Evolutionary conservation across 2,329 filamentous ascomycete genomes (phyloP).

Genomic region (Pseudogymnoascus sp.): DNA sequence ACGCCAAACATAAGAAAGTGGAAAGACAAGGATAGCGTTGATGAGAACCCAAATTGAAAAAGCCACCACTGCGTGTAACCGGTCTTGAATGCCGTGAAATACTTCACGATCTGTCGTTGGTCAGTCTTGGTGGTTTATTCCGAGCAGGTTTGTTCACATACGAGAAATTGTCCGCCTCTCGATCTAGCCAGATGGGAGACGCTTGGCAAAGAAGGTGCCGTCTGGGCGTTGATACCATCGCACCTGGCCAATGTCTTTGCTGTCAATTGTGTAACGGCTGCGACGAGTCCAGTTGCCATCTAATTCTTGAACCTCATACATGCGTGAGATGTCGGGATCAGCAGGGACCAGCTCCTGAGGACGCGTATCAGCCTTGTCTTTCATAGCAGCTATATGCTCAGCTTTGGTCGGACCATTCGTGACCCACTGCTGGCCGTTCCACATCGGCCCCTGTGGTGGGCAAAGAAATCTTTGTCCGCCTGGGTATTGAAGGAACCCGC

Average conservation of each 20-base stretch:
- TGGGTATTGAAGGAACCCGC: background rate
- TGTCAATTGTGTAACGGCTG: conserved; percentile 51
- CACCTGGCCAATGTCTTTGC: conserved; percentile 39
- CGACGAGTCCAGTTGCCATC: conserved; percentile 52
- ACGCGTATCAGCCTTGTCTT: conserved; percentile 8
- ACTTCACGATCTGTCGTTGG: background rate
- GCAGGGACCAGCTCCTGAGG: conserved; percentile 55
- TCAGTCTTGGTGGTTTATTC: background rate
- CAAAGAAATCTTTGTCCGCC: background rate
- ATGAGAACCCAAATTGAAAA: background rate
- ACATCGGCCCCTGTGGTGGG: conserved; percentile 7
- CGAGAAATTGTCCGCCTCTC: background rate
- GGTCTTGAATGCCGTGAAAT: background rate
- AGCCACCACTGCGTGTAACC: background rate
- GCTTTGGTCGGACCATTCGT: conserved; percentile 47
- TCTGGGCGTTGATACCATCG: conserved; percentile 51
- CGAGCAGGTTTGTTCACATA: background rate
- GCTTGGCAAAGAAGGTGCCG: conserved; percentile 53
- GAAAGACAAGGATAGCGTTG: background rate
- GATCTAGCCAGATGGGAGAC: conserved; percentile 32
- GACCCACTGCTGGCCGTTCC: conserved; percentile 46
- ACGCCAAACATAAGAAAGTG: background rate
- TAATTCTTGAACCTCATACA: conserved; percentile 53
- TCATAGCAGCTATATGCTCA: conserved; percentile 8
- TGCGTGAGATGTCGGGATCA: conserved; percentile 49